Evolutionary conservation across 2,329 filamentous ascomycete genomes (phyloP), one percentile per base, ranked within the genome.

Genomic region (Xylariales sp.): DNA sequence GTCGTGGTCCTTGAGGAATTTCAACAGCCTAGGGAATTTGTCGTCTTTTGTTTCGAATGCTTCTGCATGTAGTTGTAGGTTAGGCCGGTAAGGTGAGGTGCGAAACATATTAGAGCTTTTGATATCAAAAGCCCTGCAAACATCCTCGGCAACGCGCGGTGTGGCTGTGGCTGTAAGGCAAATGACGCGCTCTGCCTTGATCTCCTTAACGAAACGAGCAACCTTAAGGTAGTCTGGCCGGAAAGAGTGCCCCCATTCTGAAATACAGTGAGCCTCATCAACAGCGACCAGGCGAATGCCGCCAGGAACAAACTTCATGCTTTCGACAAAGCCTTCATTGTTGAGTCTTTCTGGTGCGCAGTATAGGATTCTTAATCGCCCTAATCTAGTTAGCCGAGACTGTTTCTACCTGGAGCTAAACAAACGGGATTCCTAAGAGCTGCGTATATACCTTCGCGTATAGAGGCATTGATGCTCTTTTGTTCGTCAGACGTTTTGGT

Each of bases 111-210:
- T 85, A 1, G 77, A 74, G 30, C 81, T 70, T 2, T 81, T 74
- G 34, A 90, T 85, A 1, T 81, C 69, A 72, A 89, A 89, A 0
- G 83, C 83, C 45, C 80, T 77, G 69, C 86, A 83, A 32, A 89
- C 82, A 62, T 89, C 87, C 6, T 84, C 75, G 0, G 83, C 82
- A n/a, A 89, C 87, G 9, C 81, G 80, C 1, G 83, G 84, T 1
- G 86, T 89, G 8, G 87, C 87, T 0, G 87, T 89, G 3, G 87
- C 87, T 0, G 87, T 89, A 30, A 89, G 76, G 69, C 88, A 90
- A 10, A 90, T 78, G 3, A 90, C 86, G 16, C 86, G 80, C 72
- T 89, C 86, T 0, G 88, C 87, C 32, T 83, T 75, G 68, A 87
- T 83, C 71, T 89, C 87, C 16, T 82, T 76, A 1, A 81, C 82